Conservation (phyloP, 78 protist genomes). For the Dictyostelium capitatum region DNA sequence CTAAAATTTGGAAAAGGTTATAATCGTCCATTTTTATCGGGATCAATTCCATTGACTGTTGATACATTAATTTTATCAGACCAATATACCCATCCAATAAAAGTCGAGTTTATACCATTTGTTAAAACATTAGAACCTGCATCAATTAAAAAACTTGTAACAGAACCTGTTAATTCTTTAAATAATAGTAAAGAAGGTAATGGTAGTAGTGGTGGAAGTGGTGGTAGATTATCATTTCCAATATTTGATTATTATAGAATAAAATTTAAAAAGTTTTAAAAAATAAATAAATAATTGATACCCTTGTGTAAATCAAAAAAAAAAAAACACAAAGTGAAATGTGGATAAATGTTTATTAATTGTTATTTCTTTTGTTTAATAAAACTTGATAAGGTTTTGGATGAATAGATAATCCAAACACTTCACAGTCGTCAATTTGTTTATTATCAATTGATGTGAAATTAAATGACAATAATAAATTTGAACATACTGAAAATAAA, state of each 20-base stretch:
- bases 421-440: slow-evolving; percentile 26
- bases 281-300: too few relatives aligned
- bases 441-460: not conserved
- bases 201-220: not conserved
- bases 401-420: slow-evolving; percentile 52
- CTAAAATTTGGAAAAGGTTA: slow-evolving; percentile 7
- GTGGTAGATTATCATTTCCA: slow-evolving; percentile 18
- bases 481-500: slow-evolving; percentile 29
- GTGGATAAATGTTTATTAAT: too few relatives aligned
- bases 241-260: slow-evolving; percentile 15
- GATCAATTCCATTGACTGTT: not conserved
- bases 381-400: slow-evolving; percentile 21
- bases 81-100: not conserved
- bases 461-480: slow-evolving; percentile 9
- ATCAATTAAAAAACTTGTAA: not conserved
- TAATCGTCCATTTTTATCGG: not conserved
- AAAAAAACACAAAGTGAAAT: too few relatives aligned
- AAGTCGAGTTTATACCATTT: slow-evolving; percentile 4
- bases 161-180: not conserved
- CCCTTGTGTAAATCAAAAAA: too few relatives aligned
- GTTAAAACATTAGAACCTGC: slow-evolving; percentile 6
- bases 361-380: not conserved
- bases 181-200: not conserved
- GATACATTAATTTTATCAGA: not conserved
- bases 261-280: slow-evolving; percentile 3